These are phyloP conservation scores for Sporodiniella umbellata DNA, from an alignment of 371 early-diverging fungal species.

Conservation along the genomic window DNA sequence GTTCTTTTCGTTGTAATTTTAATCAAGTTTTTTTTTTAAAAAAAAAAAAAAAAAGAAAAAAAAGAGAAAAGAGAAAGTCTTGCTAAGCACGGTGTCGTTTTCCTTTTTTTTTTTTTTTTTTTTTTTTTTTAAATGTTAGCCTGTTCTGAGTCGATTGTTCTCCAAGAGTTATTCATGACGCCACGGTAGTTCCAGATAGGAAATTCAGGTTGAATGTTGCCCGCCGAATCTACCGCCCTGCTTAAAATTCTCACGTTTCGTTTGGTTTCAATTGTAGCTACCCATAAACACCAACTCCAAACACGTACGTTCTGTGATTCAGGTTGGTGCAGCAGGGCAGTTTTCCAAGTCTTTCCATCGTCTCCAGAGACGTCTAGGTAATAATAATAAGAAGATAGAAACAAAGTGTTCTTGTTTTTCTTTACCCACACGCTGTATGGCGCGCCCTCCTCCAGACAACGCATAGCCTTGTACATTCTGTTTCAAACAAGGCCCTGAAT, in stretches of 20 bases:
- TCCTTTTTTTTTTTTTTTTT: not conserved
- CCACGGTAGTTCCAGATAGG: constrained; percentile 85
- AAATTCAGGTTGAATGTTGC: constrained; percentile 75
- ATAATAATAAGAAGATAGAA: not conserved
- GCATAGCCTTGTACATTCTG: constrained; percentile 37
- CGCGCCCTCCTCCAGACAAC: constrained; percentile 50
- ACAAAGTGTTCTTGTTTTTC: not conserved
- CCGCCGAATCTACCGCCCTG: constrained; percentile 59
- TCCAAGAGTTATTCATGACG: constrained; percentile 80
- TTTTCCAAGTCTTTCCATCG: constrained; percentile 78
- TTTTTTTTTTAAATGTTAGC: constrained; percentile 1
- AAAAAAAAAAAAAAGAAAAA: constrained; percentile 1
- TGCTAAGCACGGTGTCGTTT: not conserved
- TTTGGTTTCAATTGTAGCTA: constrained; percentile 39
- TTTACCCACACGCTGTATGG: constrained; percentile 67
- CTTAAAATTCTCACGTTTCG: not conserved
- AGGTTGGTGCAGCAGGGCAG: constrained; percentile 46
- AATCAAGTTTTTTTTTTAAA: too few species aligned
- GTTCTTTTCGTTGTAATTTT: too few species aligned
- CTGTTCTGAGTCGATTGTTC: constrained; percentile 24
- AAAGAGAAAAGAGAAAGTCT: not conserved
- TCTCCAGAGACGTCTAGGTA: constrained; percentile 72
- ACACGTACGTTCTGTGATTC: constrained; percentile 22
- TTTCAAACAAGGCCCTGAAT: constrained; percentile 1
- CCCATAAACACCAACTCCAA: constrained; percentile 84